Evolutionary conservation across 345 rosid species (phyloP), one percentile per base, ranked within the genome.

Genomic region (Streptanthus diversifolius): DNA sequence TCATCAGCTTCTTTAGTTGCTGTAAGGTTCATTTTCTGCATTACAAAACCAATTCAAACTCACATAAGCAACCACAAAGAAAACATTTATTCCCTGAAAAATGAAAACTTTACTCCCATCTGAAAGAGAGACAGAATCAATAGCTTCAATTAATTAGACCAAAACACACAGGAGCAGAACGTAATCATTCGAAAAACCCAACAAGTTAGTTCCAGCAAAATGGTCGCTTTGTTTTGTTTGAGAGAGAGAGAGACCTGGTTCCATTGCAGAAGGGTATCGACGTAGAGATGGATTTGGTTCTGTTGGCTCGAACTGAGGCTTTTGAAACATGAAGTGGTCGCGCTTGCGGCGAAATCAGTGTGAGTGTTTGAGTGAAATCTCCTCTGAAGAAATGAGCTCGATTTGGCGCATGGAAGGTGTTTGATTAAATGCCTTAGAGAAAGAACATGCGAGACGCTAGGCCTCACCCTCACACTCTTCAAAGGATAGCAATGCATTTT

Each of bases 21-120:
- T 19, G 98, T 90, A 14, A 93, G 90, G 59, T 93, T 93, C 95
- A 88, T 87, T 71, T 77, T 93, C 96, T 86, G 80, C 80, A 72
- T 37, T 39, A 65, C n/a, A 48, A 36, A 7, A 22, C 40, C 66
- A 30, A 7, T 13, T 44, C 18, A 33, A 65, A 36, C 32, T 17
- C 44, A 32, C 70, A 51, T 15, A 43, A 40, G 18, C 39, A 24
- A 1, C 27, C 25, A 41, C 35, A 35, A 12, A 10, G 3, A 43
- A 32, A 30, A 21, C 21, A 11, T 44, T 41, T 43, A 43, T 43
- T n/a, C 19, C 47, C 47, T n/a, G 19, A 43, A 15, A 9, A 43
- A 15, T 43, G 19, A 14, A 15, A 54, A 35, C 27, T 24, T 35
- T 48, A 70, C 8, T 15, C 11, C 58, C 60, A 21, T 15, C 24